These are phyloP conservation scores for Simplicillium sp. DNA, from an alignment of 2,329 filamentous ascomycete species.

Conservation along the genomic window DNA sequence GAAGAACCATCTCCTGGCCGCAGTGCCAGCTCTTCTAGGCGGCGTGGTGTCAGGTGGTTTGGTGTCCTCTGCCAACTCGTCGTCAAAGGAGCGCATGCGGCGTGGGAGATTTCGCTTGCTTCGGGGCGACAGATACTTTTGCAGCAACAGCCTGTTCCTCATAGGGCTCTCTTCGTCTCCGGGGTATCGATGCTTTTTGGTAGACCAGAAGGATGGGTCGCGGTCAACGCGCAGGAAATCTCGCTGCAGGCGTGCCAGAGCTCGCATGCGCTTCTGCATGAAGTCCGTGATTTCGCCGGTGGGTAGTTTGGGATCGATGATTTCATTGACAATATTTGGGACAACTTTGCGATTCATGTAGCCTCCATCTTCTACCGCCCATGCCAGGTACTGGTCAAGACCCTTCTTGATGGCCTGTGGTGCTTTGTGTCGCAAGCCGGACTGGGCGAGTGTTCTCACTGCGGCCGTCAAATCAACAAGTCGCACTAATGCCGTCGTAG, in stretches of 20 bases:
- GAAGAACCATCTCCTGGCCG: no score
- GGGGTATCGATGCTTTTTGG: neutral
- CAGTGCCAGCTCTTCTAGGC: neutral
- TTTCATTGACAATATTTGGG: constrained; percentile 28
- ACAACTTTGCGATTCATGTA: constrained; percentile 22
- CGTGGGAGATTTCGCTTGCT: neutral
- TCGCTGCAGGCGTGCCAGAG: constrained; percentile 24
- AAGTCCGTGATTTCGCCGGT: constrained; percentile 21
- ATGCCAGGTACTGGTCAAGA: constrained; percentile 24
- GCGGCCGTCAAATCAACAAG: constrained; percentile 29
- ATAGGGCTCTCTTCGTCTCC: constrained; percentile 3
- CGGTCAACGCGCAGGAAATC: constrained; percentile 20
- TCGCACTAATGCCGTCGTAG: constrained; percentile 26
- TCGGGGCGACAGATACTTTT: constrained; percentile 5
- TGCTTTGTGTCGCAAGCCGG: constrained; percentile 20
- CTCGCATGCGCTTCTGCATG: constrained; percentile 24
- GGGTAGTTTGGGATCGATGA: constrained; percentile 19
- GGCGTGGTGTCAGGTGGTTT: neutral
- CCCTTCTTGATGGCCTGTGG: constrained; percentile 22
- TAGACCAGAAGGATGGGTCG: constrained; percentile 20
- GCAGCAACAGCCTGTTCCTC: constrained; percentile 1
- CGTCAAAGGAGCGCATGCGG: neutral
- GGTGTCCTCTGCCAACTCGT: neutral
- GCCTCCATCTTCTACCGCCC: constrained; percentile 31
- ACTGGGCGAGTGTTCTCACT: constrained; percentile 24